Conservation (phyloP, 257 asterid species). For the Rehmannia glutinosa region DNA sequence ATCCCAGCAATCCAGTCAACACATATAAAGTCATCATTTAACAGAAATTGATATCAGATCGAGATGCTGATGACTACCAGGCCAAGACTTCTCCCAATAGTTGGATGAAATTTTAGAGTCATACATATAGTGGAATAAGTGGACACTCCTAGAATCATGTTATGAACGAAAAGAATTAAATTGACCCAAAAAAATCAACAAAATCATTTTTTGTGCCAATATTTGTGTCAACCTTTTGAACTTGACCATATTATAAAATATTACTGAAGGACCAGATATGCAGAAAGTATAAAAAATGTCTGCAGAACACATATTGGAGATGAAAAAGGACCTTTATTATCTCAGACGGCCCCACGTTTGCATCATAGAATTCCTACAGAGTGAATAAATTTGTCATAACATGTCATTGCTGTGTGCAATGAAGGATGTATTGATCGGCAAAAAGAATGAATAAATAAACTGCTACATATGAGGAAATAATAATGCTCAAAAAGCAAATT, state of each 20-base stretch:
- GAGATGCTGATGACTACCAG: no score
- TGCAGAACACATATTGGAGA: conserved; percentile 7
- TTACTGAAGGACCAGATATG: neutral
- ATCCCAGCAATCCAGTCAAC: no score
- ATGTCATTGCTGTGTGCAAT: neutral
- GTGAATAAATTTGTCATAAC: conserved; percentile 15
- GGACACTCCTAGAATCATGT: no score
- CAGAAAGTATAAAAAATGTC: neutral
- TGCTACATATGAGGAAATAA: neutral
- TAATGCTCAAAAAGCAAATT: neutral
- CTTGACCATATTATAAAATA: neutral
- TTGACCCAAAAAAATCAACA: no score
- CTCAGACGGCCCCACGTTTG: conserved; percentile 33
- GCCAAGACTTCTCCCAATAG: no score
- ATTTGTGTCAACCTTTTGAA: neutral
- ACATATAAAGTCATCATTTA: no score
- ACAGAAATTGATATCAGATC: no score
- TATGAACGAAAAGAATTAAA: no score
- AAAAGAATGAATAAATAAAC: neutral
- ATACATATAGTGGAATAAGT: no score
- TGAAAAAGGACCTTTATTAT: conserved; percentile 45
- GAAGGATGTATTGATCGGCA: neutral
- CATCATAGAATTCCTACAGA: conserved; percentile 61
- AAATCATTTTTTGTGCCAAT: no score
- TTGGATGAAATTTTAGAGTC: no score